Evolutionary conservation across 371 early-diverging fungal genomes (phyloP).

Genomic region (Circinella umbellata): DNA sequence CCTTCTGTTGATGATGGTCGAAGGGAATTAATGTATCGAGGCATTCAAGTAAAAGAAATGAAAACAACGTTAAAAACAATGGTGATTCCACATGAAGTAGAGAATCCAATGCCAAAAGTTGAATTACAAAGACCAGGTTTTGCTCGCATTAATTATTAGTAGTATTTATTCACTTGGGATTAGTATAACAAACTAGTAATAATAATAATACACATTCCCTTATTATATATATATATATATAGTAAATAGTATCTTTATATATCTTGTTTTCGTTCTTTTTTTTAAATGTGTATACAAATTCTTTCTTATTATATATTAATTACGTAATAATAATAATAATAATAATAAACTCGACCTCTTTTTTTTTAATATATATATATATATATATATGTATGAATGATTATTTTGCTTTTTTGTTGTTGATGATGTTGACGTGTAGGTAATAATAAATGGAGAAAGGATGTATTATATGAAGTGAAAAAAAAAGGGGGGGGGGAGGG

Average conservation of each 20-base stretch:
- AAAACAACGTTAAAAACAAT: conserved; percentile 53
- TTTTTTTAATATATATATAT: no score
- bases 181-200: not conserved
- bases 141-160: conserved; percentile 45
- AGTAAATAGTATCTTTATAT: no score
- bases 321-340: no score
- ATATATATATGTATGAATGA: no score
- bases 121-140: conserved; percentile 51
- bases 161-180: not conserved
- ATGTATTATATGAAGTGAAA: not conserved
- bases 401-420: no score
- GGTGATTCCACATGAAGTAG: conserved; percentile 47
- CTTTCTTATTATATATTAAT: no score
- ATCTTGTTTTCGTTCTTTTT: no score
- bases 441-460: not conserved
- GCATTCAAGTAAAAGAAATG: conserved; percentile 57
- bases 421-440: no score
- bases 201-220: not conserved
- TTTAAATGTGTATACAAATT: no score
- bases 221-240: not conserved
- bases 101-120: conserved; percentile 46
- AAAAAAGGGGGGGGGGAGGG: no score
- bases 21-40: conserved; percentile 48
- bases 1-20: conserved; percentile 40
- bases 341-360: no score